A percentile compares a stretch with the other conserved stretches of the same genome.
These are phyloP conservation scores for Laguncularia racemosa DNA, from an alignment of 345 rosid genomes.

Conservation along the genomic window DNA sequence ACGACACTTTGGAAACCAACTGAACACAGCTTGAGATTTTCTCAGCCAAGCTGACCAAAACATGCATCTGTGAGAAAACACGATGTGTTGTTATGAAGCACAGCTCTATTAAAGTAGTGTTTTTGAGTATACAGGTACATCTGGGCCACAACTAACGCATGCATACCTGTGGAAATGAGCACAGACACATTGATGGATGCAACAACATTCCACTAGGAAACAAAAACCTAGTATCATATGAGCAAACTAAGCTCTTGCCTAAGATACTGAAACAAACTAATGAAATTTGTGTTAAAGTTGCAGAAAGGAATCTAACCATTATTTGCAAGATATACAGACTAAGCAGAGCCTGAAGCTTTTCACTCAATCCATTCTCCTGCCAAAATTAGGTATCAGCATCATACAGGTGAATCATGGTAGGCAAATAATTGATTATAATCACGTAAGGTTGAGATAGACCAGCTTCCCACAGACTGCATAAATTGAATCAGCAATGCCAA, in stretches of 20 bases:
- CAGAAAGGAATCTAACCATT: slow-evolving; percentile 44
- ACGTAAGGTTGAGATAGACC: slow-evolving; percentile 34
- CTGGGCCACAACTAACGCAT: too few species aligned
- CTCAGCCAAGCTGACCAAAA: slow-evolving; percentile 43
- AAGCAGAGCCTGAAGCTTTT: slow-evolving; percentile 58
- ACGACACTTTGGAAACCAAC: slow-evolving; percentile 35
- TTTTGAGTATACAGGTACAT: too few species aligned
- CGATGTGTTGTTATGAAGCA: slow-evolving; percentile 13
- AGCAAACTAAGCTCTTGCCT: too few species aligned
- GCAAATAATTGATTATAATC: neutral
- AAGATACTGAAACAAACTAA: neutral
- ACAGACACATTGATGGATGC: neutral
- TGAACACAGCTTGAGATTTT: slow-evolving; percentile 27
- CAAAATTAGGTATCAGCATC: slow-evolving; percentile 7
- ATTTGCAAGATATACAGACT: slow-evolving; percentile 66
- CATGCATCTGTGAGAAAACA: slow-evolving; percentile 47
- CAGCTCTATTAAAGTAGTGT: neutral
- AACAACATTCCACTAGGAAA: too few species aligned
- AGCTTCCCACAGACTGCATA: slow-evolving; percentile 39
- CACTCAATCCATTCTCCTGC: slow-evolving; percentile 47
- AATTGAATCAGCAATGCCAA: slow-evolving; percentile 56
- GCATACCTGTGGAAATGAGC: neutral
- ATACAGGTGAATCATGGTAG: slow-evolving; percentile 5
- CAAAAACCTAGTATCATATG: too few species aligned
- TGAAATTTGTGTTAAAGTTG: slow-evolving; percentile 2